Percentiles rank a stretch among this genome's conserved stretches.
phyloP scores from a whole-genome alignment of 1,139 yeast species.

The Lodderomyces orthopsilosis region DNA sequence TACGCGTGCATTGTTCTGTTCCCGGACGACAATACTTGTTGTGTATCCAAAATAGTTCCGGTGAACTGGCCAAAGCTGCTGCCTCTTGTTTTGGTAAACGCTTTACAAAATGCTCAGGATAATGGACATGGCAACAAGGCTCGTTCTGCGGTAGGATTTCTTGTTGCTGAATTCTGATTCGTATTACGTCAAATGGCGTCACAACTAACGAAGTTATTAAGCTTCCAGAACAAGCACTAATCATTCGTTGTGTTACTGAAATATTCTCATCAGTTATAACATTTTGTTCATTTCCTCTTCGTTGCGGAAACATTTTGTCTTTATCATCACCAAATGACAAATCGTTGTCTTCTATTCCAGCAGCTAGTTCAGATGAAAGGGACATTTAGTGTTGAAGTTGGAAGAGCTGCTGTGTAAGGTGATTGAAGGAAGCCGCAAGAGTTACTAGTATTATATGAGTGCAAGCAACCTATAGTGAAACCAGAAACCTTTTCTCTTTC shows the following conservation, averaged over 20 bases:
- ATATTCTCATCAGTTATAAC: conserved; percentile 24
- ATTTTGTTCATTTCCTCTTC: conserved; percentile 1
- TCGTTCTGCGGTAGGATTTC: conserved; percentile 48
- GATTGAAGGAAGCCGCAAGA: neutral
- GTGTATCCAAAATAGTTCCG: conserved; percentile 43
- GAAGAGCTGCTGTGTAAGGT: neutral
- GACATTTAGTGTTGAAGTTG: conserved; percentile 21
- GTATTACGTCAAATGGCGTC: conserved; percentile 91
- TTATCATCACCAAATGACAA: conserved; percentile 2
- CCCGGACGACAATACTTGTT: conserved; percentile 33
- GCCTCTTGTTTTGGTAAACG: conserved; percentile 2
- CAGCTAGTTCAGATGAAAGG: conserved; percentile 39
- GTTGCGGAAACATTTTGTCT: neutral
- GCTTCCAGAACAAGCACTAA: conserved; percentile 90
- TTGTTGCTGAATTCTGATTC: conserved; percentile 90
- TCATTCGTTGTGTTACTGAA: conserved; percentile 65
- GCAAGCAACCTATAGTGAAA: neutral
- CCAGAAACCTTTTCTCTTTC: no score
- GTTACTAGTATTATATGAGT: no score
- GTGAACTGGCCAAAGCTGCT: conserved; percentile 7
- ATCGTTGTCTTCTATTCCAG: conserved; percentile 32
- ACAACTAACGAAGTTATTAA: conserved; percentile 80
- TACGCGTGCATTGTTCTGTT: conserved; percentile 32
- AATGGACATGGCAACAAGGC: conserved; percentile 28
- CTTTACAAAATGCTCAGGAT: conserved; percentile 9